Evolutionary conservation across 139 green algal species (phyloP).

Genomic region (Tetradesmus obliquus): DNA sequence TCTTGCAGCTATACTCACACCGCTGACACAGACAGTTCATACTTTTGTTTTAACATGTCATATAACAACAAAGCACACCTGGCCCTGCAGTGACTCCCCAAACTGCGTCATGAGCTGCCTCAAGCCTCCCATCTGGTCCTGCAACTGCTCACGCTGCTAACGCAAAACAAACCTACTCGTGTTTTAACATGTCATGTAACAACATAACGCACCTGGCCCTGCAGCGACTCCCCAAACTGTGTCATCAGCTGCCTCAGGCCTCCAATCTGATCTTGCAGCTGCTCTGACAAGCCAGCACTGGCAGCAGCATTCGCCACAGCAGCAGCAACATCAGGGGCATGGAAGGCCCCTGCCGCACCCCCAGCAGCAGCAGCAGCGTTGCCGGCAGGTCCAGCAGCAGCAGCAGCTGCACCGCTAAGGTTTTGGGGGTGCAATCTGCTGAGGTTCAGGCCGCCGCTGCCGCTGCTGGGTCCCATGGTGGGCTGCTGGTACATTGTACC

Average conservation of each 20-base stretch:
- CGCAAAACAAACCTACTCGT: too few relatives aligned
- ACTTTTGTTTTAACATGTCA: not conserved
- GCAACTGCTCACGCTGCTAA: too few relatives aligned
- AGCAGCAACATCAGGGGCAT: not conserved
- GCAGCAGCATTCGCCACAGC: not conserved
- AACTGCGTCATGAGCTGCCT: too few relatives aligned
- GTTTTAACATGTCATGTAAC: too few relatives aligned
- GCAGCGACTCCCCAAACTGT: not conserved
- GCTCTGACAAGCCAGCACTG: not conserved
- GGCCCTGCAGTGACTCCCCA: too few relatives aligned
- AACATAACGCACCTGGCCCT: not conserved
- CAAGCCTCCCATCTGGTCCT: too few relatives aligned
- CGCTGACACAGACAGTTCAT: not conserved
- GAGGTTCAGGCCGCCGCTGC: not conserved
- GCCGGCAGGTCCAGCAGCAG: too few relatives aligned
- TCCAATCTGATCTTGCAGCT: not conserved
- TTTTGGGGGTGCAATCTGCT: not conserved
- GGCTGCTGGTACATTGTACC: not conserved
- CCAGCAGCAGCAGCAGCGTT: not conserved
- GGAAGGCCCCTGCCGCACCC: not conserved
- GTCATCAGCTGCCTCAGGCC: not conserved
- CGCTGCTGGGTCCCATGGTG: not conserved
- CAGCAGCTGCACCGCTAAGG: not conserved
- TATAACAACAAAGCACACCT: not conserved
- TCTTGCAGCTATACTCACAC: not conserved